Conservation (phyloP, 805 yeast species). For the Barnettozyma pratensis region DNA sequence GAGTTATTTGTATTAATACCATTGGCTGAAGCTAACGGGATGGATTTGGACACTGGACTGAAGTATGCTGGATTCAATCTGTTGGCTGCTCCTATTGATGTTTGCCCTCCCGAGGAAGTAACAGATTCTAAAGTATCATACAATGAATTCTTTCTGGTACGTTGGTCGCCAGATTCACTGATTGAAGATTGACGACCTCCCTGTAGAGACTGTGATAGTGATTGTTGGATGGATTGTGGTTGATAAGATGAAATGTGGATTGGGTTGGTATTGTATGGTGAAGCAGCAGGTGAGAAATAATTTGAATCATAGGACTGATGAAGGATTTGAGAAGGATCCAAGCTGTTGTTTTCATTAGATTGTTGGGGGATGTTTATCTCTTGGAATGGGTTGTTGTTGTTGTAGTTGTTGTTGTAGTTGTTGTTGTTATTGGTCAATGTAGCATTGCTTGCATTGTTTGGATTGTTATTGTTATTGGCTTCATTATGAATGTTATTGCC, state of each 20-base stretch:
- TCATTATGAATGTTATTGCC: slow-evolving; percentile 1
- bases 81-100: slow-evolving; percentile 13
- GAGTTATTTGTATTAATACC: background rate
- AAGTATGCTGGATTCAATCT: slow-evolving; percentile 20
- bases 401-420: background rate
- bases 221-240: slow-evolving; percentile 12
- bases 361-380: background rate
- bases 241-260: slow-evolving; percentile 18
- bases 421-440: background rate
- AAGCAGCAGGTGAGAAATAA: slow-evolving; percentile 17
- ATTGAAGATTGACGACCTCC: slow-evolving; percentile 5
- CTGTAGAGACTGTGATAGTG: slow-evolving; percentile 3
- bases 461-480: background rate
- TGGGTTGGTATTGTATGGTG: slow-evolving; percentile 17
- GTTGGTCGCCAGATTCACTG: slow-evolving; percentile 1
- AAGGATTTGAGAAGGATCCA: slow-evolving; percentile 10
- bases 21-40: slow-evolving; percentile 6
- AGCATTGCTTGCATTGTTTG: background rate
- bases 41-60: slow-evolving; percentile 21
- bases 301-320: slow-evolving; percentile 12
- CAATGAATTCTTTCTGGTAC: slow-evolving; percentile 17
- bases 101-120: slow-evolving; percentile 6
- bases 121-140: slow-evolving; percentile 23
- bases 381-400: slow-evolving; percentile 1
- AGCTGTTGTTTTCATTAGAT: background rate